A percentile compares a stretch with the other conserved stretches of the same genome.
These are phyloP conservation scores for Sclerotinia sclerotiorum DNA, from an alignment of 2,329 filamentous ascomycete species.

Conservation along the genomic window DNA sequence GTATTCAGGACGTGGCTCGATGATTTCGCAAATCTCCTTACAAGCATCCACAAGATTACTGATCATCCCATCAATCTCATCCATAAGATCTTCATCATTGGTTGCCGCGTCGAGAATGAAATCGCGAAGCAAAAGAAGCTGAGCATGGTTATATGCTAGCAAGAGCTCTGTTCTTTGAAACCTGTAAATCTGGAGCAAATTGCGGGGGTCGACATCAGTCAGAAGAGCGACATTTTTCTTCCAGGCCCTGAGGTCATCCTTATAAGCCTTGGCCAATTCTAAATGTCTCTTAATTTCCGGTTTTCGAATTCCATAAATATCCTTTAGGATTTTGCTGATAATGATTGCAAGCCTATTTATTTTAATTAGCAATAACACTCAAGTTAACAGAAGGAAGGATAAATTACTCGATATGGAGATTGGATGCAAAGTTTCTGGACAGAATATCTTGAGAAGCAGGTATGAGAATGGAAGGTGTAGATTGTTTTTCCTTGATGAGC, in stretches of 20 bases:
- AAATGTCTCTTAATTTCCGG: background rate
- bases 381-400: background rate
- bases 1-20: background rate
- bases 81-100: background rate
- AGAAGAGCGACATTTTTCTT: background rate
- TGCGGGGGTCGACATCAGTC: background rate
- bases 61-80: background rate
- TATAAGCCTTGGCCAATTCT: background rate
- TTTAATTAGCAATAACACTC: background rate
- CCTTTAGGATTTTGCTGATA: background rate
- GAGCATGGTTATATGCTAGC: background rate
- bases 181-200: background rate
- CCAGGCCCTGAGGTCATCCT: background rate
- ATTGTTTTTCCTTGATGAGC: background rate
- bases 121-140: background rate
- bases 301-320: background rate
- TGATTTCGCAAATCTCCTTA: background rate
- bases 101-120: background rate
- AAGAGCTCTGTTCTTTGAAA: constrained; percentile 1
- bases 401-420: background rate
- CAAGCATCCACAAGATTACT: background rate
- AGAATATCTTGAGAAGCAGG: background rate
- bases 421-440: background rate
- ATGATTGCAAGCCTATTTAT: background rate
- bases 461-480: background rate